Conservation (phyloP, 192 early-diverging fungal species). For the Entomortierella beljakovae region DNA sequence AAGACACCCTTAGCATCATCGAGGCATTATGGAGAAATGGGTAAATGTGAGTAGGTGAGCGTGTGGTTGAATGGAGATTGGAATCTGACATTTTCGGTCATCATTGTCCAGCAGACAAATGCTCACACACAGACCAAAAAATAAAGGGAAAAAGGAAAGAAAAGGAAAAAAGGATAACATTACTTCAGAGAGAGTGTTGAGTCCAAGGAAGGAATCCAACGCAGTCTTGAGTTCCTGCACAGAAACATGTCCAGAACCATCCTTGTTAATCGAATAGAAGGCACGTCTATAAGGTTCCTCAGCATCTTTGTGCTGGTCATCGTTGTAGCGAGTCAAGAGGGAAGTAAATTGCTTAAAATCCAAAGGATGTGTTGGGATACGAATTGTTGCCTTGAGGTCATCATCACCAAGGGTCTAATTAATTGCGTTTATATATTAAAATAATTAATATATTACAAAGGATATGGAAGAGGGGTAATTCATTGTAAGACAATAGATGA, state of each 20-base stretch:
- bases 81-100: slow-evolving; percentile 25
- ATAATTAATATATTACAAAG: too few species aligned
- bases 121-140: not conserved
- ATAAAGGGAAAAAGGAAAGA: not conserved
- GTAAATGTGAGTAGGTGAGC: too few species aligned
- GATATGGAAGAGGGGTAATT: not conserved
- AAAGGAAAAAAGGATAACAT: not conserved
- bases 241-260: slow-evolving; percentile 74
- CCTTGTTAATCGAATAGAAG: slow-evolving; percentile 78
- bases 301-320: slow-evolving; percentile 56
- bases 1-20: too few species aligned
- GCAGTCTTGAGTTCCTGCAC: slow-evolving; percentile 71
- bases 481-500: not conserved
- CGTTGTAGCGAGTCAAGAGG: slow-evolving; percentile 34
- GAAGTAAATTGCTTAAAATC: slow-evolving; percentile 23
- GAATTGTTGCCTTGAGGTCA: slow-evolving; percentile 32
- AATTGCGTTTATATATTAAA: too few species aligned
- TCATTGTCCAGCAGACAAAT: slow-evolving; percentile 2
- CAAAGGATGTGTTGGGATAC: slow-evolving; percentile 31
- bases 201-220: slow-evolving; percentile 45
- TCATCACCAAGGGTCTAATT: slow-evolving; percentile 43
- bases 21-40: too few species aligned
- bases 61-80: too few species aligned
- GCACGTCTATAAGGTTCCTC: slow-evolving; percentile 73
- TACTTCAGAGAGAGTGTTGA: slow-evolving; percentile 40